Conservation (phyloP, 2,329 filamentous ascomycete genomes). For the Cladosporium oxysporum region DNA sequence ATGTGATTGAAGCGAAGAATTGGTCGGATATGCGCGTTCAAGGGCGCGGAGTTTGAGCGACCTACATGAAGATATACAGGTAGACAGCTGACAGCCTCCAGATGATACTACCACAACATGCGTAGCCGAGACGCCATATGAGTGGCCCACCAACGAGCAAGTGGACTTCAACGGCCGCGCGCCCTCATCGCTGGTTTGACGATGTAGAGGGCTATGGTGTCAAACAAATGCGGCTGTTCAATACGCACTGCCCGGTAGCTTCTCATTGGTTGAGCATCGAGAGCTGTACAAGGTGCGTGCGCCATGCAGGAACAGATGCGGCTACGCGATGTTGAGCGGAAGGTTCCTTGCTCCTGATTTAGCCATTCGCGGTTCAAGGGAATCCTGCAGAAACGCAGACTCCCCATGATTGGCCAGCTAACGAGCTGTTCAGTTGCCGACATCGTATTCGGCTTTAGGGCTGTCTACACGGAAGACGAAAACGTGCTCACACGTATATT, state of each 20-base stretch:
- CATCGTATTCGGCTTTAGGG: slow-evolving; percentile 2
- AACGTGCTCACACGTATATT: neutral
- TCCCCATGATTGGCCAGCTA: slow-evolving; percentile 6
- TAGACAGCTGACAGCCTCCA: neutral
- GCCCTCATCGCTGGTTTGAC: neutral
- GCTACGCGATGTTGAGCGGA: neutral
- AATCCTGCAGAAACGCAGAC: neutral
- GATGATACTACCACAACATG: neutral
- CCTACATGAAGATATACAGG: neutral
- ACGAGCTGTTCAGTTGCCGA: slow-evolving; percentile 7
- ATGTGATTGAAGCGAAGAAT: neutral
- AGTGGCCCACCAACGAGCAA: slow-evolving; percentile 16
- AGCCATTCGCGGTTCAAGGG: neutral
- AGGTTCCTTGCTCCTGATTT: slow-evolving; percentile 7
- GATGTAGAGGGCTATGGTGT: neutral
- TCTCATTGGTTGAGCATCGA: slow-evolving; percentile 17
- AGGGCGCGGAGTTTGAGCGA: neutral
- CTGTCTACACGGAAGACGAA: neutral
- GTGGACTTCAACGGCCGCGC: slow-evolving; percentile 5
- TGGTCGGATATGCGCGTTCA: neutral
- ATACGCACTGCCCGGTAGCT: neutral
- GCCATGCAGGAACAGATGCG: neutral
- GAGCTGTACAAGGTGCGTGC: neutral
- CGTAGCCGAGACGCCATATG: neutral
- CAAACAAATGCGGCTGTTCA: neutral